A percentile compares a stretch with the other conserved stretches of the same genome.
phyloP scores from a whole-genome alignment of 2,329 filamentous ascomycete species.

The Epichloe typhina region DNA sequence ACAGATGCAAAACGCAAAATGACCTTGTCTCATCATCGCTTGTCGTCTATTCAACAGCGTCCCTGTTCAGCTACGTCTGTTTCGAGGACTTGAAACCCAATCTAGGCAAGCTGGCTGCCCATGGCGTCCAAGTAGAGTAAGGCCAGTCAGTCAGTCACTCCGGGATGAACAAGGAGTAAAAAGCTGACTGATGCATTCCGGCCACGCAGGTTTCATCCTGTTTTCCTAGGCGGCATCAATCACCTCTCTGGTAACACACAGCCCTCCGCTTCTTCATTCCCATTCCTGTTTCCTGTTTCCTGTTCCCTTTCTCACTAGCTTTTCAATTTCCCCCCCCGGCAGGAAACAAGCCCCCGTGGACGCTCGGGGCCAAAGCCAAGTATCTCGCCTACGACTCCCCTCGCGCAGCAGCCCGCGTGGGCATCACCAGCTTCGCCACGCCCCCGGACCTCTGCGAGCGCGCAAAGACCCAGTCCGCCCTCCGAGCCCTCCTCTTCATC shows the following conservation, averaged over 20 bases:
- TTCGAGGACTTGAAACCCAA: constrained; percentile 47
- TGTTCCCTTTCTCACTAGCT: neutral
- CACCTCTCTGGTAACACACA: constrained; percentile 34
- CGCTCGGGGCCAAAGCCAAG: constrained; percentile 50
- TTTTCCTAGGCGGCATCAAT: constrained; percentile 59
- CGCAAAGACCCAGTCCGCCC: constrained; percentile 37
- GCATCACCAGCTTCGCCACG: constrained; percentile 21
- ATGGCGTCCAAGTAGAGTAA: constrained; percentile 55
- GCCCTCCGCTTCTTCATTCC: neutral
- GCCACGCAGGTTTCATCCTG: constrained; percentile 47
- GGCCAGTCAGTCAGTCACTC: constrained; percentile 11
- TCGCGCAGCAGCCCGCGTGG: constrained; percentile 25
- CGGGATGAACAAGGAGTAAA: neutral
- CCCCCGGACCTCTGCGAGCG: constrained; percentile 31
- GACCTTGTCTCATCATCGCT: neutral
- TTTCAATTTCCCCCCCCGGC: neutral
- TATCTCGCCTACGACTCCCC: constrained; percentile 35
- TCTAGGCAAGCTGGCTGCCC: constrained; percentile 35
- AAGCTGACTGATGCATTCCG: neutral
- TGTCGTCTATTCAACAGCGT: constrained; percentile 34
- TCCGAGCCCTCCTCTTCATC: constrained; percentile 54
- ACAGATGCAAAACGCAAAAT: neutral
- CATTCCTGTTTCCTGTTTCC: neutral
- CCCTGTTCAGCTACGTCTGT: constrained; percentile 44
- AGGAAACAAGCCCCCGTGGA: constrained; percentile 69